These are phyloP conservation scores for Chenopodium quinoa DNA, from an alignment of 148 eudicot genomes.

Conservation along the genomic window DNA sequence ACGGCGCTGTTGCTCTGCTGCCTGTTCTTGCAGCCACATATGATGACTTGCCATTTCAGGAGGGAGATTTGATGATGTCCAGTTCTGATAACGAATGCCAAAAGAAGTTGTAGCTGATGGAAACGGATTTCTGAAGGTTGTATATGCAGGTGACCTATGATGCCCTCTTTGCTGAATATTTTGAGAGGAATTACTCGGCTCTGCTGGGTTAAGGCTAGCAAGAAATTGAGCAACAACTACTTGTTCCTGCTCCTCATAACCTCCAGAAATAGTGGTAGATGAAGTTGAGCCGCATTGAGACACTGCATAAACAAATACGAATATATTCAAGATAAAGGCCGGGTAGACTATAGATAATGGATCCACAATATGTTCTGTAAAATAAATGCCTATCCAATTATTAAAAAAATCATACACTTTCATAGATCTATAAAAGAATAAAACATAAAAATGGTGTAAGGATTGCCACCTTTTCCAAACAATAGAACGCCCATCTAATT, in stretches of 20 bases:
- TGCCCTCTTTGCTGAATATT: constrained; percentile 21
- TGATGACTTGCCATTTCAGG: constrained; percentile 42
- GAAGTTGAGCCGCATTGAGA: constrained; percentile 36
- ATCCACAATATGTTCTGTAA: neutral
- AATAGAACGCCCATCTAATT: neutral
- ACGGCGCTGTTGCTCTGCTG: constrained; percentile 41
- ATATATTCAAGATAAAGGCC: neutral
- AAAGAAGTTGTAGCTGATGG: constrained; percentile 19
- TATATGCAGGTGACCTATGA: constrained; percentile 14
- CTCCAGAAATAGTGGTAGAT: constrained; percentile 20
- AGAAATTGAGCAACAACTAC: constrained; percentile 54
- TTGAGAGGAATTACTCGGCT: constrained; percentile 26
- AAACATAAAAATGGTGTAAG: neutral
- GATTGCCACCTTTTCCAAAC: neutral
- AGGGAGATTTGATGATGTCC: constrained; percentile 39
- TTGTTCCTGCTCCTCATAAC: constrained; percentile 54
- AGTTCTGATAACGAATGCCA: constrained; percentile 24
- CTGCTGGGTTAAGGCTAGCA: constrained; percentile 33
- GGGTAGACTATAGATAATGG: neutral
- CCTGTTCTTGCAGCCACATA: constrained; percentile 50
- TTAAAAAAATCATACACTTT: neutral
- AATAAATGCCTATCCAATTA: neutral
- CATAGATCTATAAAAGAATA: neutral
- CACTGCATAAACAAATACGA: constrained; percentile 39
- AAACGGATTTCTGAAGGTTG: constrained; percentile 17